Evolutionary conservation across 2,329 filamentous ascomycete genomes (phyloP).

Genomic region (Neofusicoccum umdonicola): DNA sequence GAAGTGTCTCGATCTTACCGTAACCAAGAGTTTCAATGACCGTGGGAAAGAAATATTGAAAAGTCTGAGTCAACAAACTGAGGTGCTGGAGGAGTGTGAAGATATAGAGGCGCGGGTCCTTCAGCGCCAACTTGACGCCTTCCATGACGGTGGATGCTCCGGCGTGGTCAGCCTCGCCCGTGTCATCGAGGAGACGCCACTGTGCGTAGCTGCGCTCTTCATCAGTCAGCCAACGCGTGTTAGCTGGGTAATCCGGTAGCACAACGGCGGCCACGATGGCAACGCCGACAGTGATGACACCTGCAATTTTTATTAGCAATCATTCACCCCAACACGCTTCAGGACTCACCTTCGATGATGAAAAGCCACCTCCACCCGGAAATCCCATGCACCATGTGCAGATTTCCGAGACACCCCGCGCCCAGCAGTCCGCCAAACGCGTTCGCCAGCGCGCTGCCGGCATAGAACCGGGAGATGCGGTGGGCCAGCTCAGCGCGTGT

Average conservation of each 20-base stretch:
- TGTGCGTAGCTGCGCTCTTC: conserved; percentile 23
- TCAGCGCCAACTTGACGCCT: conserved; percentile 50
- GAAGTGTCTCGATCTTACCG: conserved; percentile 52
- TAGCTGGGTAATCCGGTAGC: conserved; percentile 20
- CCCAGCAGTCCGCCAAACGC: conserved; percentile 21
- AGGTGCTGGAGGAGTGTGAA: conserved; percentile 56
- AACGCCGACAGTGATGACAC: conserved; percentile 17
- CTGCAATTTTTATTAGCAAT: not conserved
- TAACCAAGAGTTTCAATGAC: conserved; percentile 63
- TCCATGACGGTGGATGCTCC: conserved; percentile 41
- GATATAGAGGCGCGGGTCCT: conserved; percentile 52
- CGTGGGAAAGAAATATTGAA: conserved; percentile 65
- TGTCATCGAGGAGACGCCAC: conserved; percentile 36
- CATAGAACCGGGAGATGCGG: conserved; percentile 18
- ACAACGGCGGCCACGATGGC: conserved; percentile 15
- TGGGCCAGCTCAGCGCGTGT: conserved; percentile 17
- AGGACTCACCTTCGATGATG: conserved; percentile 15
- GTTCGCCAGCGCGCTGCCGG: conserved; percentile 19
- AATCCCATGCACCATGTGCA: conserved; percentile 19
- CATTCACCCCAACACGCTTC: not conserved
- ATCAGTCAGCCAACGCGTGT: conserved; percentile 17
- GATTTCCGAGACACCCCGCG: conserved; percentile 20
- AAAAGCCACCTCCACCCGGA: conserved; percentile 20
- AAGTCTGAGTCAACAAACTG: conserved; percentile 54
- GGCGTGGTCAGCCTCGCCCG: conserved; percentile 44